Percentiles rank a stretch among this genome's conserved stretches.
Evolutionary conservation across 148 eudicot species (phyloP).

Genomic region (Agrostemma githago): DNA sequence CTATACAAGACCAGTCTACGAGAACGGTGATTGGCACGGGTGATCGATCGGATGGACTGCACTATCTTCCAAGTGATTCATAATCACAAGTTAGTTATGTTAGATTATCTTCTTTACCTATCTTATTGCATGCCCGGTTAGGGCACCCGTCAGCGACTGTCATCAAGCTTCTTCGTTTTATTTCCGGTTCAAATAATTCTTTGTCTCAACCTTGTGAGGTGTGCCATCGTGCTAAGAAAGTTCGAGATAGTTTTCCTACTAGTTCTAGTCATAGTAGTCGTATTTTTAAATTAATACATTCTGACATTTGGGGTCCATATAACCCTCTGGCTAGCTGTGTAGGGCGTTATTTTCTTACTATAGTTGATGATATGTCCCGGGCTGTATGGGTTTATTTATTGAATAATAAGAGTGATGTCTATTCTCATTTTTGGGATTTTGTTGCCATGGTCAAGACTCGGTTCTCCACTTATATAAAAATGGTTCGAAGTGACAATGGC

Average conservation of each 20-base stretch:
- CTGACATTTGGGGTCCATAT: not conserved
- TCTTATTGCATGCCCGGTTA: not conserved
- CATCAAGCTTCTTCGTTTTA: not conserved
- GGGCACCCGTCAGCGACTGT: not conserved
- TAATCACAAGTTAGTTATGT: no score
- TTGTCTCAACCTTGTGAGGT: not conserved
- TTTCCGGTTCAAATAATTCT: not conserved
- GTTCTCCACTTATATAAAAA: not conserved
- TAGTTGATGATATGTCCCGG: not conserved
- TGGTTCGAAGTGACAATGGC: not conserved
- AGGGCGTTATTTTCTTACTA: not conserved
- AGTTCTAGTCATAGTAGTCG: not conserved
- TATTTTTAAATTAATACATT: not conserved
- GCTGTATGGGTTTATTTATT: not conserved
- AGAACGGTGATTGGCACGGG: not conserved
- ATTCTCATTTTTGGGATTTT: not conserved
- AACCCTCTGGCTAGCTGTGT: not conserved
- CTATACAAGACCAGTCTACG: not conserved
- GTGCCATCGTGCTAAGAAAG: not conserved
- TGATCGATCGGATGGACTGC: not conserved
- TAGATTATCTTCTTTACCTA: no score
- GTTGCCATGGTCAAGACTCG: not conserved
- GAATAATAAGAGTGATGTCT: not conserved
- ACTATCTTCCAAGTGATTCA: not conserved
- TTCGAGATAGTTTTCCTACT: not conserved